A percentile compares a stretch with the other conserved stretches of the same genome.
Conservation (phyloP, 2,329 filamentous ascomycete genomes). For the Penicillium concentricum region DNA sequence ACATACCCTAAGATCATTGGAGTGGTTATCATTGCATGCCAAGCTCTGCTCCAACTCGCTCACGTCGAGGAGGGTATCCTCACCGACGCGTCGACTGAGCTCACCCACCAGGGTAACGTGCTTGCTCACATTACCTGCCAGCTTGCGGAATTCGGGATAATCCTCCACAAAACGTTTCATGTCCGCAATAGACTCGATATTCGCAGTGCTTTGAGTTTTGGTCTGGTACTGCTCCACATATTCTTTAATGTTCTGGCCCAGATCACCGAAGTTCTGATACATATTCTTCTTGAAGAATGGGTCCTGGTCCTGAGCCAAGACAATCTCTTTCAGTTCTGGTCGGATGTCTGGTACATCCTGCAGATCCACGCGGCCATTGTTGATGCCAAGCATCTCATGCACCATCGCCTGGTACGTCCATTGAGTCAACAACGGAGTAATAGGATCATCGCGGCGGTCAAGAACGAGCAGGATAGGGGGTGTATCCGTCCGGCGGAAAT, state of each 20-base stretch:
- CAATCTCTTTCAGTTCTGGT: slow-evolving; percentile 88
- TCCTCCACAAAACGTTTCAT: slow-evolving; percentile 99
- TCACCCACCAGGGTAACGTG: slow-evolving; percentile 96
- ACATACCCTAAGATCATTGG: slow-evolving; percentile 79
- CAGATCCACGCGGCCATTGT: slow-evolving; percentile 90
- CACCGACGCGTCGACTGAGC: slow-evolving; percentile 80
- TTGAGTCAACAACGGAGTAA: slow-evolving; percentile 90
- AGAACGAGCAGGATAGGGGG: slow-evolving; percentile 87
- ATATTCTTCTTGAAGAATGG: slow-evolving; percentile 99
- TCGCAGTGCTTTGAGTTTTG: slow-evolving; percentile 93
- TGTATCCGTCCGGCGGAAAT: slow-evolving; percentile 92
- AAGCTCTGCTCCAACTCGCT: slow-evolving; percentile 96
- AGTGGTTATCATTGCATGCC: slow-evolving; percentile 95
- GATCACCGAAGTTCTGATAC: slow-evolving; percentile 95
- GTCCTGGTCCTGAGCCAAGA: slow-evolving; percentile 93
- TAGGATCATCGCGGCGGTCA: slow-evolving; percentile 88
- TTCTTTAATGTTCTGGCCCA: slow-evolving; percentile 96
- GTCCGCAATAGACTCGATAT: slow-evolving; percentile 94
- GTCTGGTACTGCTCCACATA: slow-evolving; percentile 98
- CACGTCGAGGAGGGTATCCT: slow-evolving; percentile 87
- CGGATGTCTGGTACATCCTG: slow-evolving; percentile 79
- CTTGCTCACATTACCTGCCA: slow-evolving; percentile 97
- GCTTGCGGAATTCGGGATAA: slow-evolving; percentile 94
- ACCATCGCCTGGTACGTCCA: slow-evolving; percentile 99
- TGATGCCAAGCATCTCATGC: slow-evolving; percentile 88